phyloP scores from a whole-genome alignment of 306 rosid genomes.

The Dalbergia cochinchinensis region DNA sequence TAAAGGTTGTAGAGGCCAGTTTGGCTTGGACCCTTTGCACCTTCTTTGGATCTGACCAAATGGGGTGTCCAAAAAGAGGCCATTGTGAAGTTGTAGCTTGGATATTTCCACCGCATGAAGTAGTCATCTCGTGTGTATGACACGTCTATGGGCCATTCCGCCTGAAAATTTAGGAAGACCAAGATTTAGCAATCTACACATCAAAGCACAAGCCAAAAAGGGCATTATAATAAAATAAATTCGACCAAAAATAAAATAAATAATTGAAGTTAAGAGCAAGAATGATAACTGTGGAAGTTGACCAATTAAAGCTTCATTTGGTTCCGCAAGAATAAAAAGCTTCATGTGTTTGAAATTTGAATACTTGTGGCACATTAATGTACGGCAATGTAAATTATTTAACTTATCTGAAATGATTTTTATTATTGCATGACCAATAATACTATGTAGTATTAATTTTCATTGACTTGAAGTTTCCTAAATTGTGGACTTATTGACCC shows the following conservation, averaged over 20 bases:
- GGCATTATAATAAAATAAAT: too few relatives aligned
- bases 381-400: not conserved
- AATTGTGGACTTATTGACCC: not conserved
- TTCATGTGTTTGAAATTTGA: not conserved
- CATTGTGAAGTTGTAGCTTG: constrained; percentile 81
- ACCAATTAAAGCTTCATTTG: not conserved
- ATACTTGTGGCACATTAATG: constrained; percentile 6
- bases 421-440: not conserved
- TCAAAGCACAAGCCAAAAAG: not conserved
- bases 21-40: constrained; percentile 60
- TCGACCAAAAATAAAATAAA: too few relatives aligned
- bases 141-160: constrained; percentile 82
- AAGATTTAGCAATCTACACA: not conserved
- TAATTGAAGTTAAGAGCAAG: not conserved
- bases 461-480: not conserved
- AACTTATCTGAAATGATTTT: not conserved
- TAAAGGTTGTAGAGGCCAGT: constrained; percentile 68
- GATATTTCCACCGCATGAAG: constrained; percentile 78
- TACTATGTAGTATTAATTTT: not conserved
- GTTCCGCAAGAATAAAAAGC: not conserved
- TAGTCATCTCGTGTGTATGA: constrained; percentile 63
- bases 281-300: not conserved
- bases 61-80: constrained; percentile 85
- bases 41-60: constrained; percentile 66
- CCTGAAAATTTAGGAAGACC: constrained; percentile 46